Conservation (phyloP, 495 filamentous ascomycete genomes). For the Symbiotaphrina buchneri region DNA sequence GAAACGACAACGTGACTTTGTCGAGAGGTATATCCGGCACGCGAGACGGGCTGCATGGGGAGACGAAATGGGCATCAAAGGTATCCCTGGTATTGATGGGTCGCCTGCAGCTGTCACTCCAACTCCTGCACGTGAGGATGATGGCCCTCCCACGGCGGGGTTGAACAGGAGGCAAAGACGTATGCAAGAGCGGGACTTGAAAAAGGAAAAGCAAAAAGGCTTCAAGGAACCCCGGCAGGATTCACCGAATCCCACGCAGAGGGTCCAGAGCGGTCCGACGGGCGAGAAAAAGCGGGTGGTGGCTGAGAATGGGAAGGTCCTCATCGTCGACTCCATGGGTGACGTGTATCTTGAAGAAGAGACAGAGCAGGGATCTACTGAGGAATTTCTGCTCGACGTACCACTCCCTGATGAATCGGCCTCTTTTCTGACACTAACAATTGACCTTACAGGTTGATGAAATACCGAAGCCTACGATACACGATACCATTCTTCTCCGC, state of each 20-base stretch:
- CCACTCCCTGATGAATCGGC: constrained; percentile 10
- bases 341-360: constrained; percentile 85
- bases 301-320: constrained; percentile 82
- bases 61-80: constrained; percentile 39
- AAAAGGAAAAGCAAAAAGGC: constrained; percentile 34
- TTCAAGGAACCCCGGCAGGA: constrained; percentile 13
- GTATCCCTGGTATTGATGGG: constrained; percentile 41
- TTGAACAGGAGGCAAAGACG: constrained; percentile 79
- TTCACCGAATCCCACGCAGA: constrained; percentile 21
- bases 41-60: constrained; percentile 81
- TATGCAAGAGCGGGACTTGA: constrained; percentile 60
- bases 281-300: constrained; percentile 65
- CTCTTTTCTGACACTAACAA: not conserved
- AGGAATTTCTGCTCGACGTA: constrained; percentile 70
- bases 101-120: constrained; percentile 15
- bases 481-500: constrained; percentile 17
- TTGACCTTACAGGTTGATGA: constrained; percentile 13
- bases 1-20: constrained; percentile 76
- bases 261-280: constrained; percentile 20
- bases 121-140: constrained; percentile 20
- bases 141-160: constrained; percentile 18
- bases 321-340: constrained; percentile 78
- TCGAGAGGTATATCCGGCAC: constrained; percentile 74
- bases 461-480: constrained; percentile 14
- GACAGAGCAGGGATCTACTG: constrained; percentile 59